phyloP scores from a whole-genome alignment of 2,329 filamentous ascomycete genomes.

The Botrytis galanthina region DNA sequence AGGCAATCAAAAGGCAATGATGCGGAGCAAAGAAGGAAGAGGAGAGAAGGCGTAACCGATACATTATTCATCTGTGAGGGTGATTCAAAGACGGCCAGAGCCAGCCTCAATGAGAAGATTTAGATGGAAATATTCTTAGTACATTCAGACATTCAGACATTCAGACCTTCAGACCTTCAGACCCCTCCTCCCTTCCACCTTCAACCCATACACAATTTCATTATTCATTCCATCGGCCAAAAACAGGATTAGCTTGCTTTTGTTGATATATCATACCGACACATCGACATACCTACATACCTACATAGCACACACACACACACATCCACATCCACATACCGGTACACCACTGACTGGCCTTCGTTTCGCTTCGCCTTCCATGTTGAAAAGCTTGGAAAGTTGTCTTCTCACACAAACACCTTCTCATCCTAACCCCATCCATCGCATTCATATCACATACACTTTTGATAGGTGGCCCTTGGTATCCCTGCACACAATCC shows the following conservation, averaged over 20 bases:
- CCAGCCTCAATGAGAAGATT: background rate
- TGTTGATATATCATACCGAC: background rate
- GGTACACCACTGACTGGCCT: background rate
- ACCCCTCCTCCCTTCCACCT: no score
- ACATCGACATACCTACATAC: background rate
- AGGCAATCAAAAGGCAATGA: background rate
- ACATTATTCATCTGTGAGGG: background rate
- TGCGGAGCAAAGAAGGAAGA: background rate
- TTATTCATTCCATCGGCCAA: background rate
- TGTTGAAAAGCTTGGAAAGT: background rate
- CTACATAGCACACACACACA: no score
- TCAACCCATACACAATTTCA: background rate
- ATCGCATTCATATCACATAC: background rate
- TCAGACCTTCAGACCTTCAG: no score
- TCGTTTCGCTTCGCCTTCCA: background rate
- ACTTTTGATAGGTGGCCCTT: background rate
- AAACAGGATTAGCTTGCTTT: background rate
- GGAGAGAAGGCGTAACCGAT: background rate
- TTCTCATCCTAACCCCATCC: background rate
- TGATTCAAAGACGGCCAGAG: background rate
- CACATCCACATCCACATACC: background rate
- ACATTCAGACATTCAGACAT: background rate
- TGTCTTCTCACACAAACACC: background rate
- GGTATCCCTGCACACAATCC: constrained; percentile 8
- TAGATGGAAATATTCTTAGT: background rate